Base-by-base conservation (phyloP, 73 alveolate genomes). In the Paramecium bursaria region DNA sequence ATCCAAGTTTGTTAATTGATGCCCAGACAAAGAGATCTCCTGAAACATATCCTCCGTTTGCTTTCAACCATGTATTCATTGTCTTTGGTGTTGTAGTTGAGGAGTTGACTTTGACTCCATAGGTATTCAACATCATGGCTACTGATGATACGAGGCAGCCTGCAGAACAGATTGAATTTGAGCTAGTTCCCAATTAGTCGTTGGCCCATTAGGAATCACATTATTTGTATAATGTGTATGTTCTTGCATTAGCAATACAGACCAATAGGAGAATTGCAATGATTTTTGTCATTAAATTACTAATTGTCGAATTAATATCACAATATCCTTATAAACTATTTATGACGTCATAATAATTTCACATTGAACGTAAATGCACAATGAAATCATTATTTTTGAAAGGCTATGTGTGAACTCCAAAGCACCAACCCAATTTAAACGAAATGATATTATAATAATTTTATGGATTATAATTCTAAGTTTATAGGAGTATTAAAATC, bases 11-110 rank as follows among this genome's bases (percentile, higher is more conserved):
- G 4, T 73, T n/a, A 3, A 90, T 75, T 17, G 95, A 75, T 27
- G 87, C 91, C 95, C 92, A 90, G n/a, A 86, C 82, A 44, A 86
- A 86, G 23, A 86, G 46, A 60, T 90, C 87, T 26, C 90, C 93
- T 23, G 85, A 61, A 19, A 27, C 82, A 86, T 75, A 90, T 61
- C 91, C 95, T 26, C 90, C 90, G 44, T 90, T 86, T 0, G 52
- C 48, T 33, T 77, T 90, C 19, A 86, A 75, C 93, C 93, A 90
- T 6, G 88, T 54, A 39, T 86, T 86, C 61, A 86, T 61, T 19
- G 87, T 87, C 25, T 73, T 74, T 26, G 91, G 92, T 19, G 50
- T 86, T 35, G 88, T 11, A 4, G 85, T 31, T 22, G 53, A 11
- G 4, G 90, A 91, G 33, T 73, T 85, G 42, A 79, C 51, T 31